phyloP scores from a whole-genome alignment of 441 rosid genomes.

The Pelargonium hybrid region DNA sequence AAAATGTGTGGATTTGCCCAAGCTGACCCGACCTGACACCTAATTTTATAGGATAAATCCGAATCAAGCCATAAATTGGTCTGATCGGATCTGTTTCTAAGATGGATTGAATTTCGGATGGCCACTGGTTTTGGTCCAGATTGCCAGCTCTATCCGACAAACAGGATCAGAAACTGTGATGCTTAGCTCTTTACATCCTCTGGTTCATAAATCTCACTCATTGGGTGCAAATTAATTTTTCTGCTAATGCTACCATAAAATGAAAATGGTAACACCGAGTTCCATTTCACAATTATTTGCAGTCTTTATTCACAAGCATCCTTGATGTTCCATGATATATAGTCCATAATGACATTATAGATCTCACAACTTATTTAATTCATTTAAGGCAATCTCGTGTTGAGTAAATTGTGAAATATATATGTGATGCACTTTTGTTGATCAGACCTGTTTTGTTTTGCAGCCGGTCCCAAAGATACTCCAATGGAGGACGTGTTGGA shows the following conservation, averaged over 20 bases:
- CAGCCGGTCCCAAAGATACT: constrained; percentile 89
- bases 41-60: too few relatives aligned
- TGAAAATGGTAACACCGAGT: not conserved
- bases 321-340: not conserved
- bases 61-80: too few relatives aligned
- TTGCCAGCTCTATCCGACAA: too few relatives aligned
- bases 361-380: not conserved
- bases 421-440: not conserved
- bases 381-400: not conserved
- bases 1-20: too few relatives aligned
- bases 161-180: not conserved
- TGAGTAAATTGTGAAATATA: not conserved
- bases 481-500: constrained; percentile 62
- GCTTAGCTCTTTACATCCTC: not conserved
- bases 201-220: not conserved
- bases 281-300: not conserved
- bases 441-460: constrained; percentile 8
- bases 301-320: not conserved
- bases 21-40: too few relatives aligned
- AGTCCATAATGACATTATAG: not conserved
- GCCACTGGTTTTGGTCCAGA: too few relatives aligned
- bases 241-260: not conserved
- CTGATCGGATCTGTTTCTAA: too few relatives aligned
- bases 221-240: not conserved
- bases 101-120: too few relatives aligned